Evolutionary conservation across 192 early-diverging fungal genomes (phyloP).

Genomic region (Podila epicladia): DNA sequence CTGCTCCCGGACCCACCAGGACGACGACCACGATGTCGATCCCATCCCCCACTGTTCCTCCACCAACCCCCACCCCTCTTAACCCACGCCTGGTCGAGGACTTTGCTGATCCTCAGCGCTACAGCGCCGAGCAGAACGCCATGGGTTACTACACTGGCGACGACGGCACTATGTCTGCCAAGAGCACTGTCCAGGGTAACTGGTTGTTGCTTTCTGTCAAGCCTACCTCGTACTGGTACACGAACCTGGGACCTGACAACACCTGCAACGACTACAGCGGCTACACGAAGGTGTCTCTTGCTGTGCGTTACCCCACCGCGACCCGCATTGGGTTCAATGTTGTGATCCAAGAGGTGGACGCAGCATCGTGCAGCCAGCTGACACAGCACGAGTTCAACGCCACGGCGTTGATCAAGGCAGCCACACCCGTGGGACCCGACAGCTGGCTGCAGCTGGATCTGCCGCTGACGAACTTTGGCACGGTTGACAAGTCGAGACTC

Average conservation of each 20-base stretch:
- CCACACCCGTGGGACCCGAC: background rate
- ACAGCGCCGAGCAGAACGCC: conserved; percentile 14
- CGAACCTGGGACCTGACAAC: conserved; percentile 5
- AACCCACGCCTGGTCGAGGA: conserved; percentile 11
- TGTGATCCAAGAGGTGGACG: background rate
- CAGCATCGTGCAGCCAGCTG: background rate
- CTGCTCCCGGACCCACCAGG: conserved; percentile 3
- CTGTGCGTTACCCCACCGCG: conserved; percentile 9
- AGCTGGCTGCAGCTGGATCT: conserved; percentile 10
- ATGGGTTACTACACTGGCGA: conserved; percentile 13
- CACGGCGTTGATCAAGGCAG: conserved; percentile 7
- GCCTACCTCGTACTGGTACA: conserved; percentile 19
- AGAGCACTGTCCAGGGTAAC: conserved; percentile 8
- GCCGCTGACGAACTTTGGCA: conserved; percentile 1
- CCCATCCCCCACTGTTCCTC: conserved; percentile 8
- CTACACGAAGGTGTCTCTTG: conserved; percentile 7
- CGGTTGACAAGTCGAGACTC: background rate
- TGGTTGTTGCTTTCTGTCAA: conserved; percentile 18
- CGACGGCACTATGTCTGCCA: conserved; percentile 5
- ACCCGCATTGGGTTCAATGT: conserved; percentile 20
- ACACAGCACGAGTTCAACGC: background rate
- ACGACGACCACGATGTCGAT: conserved; percentile 15
- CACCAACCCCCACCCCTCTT: conserved; percentile 9
- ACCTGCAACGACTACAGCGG: conserved; percentile 22
- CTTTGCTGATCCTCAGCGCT: conserved; percentile 20